Percentiles rank a stretch among this genome's conserved stretches.
Evolutionary conservation across 495 filamentous ascomycete genomes (phyloP).

Genomic region (Chlorociboria aeruginascens): DNA sequence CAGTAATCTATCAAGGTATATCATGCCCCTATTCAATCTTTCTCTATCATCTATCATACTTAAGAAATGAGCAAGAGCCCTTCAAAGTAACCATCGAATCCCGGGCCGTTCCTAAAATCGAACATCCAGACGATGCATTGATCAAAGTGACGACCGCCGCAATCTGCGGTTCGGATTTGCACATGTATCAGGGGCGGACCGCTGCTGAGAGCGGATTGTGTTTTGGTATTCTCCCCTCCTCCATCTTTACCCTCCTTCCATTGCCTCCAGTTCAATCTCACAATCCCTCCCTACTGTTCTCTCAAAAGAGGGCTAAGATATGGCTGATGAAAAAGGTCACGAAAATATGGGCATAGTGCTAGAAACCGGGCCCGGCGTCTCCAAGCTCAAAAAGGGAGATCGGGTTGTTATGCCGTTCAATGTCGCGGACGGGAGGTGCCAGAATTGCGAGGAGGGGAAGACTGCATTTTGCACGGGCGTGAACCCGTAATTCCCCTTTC

Average conservation of each 20-base stretch:
- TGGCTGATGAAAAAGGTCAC: constrained; percentile 26
- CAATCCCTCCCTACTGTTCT: not conserved
- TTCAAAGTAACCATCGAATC: constrained; percentile 21
- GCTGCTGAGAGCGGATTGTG: constrained; percentile 6
- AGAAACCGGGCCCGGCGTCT: constrained; percentile 34
- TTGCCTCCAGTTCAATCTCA: not conserved
- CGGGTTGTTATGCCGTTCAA: constrained; percentile 49
- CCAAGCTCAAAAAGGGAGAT: constrained; percentile 37
- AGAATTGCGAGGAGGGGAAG: constrained; percentile 45
- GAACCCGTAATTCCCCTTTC: constrained; percentile 23
- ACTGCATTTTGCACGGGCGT: constrained; percentile 47
- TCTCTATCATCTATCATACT: not conserved
- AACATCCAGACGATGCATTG: constrained; percentile 42
- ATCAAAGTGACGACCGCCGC: constrained; percentile 46
- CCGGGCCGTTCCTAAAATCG: constrained; percentile 34
- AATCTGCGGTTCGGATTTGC: constrained; percentile 34
- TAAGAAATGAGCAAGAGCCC: constrained; percentile 4
- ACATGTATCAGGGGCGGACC: constrained; percentile 9
- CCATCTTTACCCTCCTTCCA: too few species aligned
- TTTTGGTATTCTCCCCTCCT: constrained; percentile 13
- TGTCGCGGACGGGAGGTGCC: constrained; percentile 44
- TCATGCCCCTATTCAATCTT: not conserved
- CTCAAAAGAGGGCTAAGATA: too few species aligned
- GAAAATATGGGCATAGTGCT: constrained; percentile 42
- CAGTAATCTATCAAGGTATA: constrained; percentile 11